Evolutionary conservation across 768 basidiomycete genomes (phyloP).

Genomic region (Pisolithus tinctorius): DNA sequence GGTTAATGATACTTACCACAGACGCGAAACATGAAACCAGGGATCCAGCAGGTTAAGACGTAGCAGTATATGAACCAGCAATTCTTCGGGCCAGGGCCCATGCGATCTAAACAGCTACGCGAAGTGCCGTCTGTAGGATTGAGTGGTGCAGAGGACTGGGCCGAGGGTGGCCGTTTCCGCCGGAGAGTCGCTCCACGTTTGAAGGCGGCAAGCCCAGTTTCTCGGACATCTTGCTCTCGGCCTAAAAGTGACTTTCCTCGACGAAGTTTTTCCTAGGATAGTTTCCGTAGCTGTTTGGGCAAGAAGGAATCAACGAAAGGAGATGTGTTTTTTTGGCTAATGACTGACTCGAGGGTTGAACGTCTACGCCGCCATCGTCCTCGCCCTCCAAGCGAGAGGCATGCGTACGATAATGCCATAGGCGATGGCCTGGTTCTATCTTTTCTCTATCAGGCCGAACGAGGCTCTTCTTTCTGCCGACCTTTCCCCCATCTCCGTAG

Average conservation of each 20-base stretch:
- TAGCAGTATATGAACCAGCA: constrained; percentile 95
- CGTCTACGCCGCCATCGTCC: constrained; percentile 54
- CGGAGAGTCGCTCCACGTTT: constrained; percentile 78
- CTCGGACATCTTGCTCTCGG: constrained; percentile 84
- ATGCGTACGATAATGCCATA: constrained; percentile 91
- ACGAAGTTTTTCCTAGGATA: constrained; percentile 57
- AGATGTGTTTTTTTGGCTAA: neutral
- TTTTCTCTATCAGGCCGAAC: constrained; percentile 92
- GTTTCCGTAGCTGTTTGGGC: constrained; percentile 64
- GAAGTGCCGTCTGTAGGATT: constrained; percentile 31
- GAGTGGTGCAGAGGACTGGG: constrained; percentile 33
- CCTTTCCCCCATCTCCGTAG: constrained; percentile 41
- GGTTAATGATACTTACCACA: constrained; percentile 55
- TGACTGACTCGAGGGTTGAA: constrained; percentile 76
- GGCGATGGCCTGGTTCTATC: constrained; percentile 89
- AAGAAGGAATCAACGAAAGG: constrained; percentile 3
- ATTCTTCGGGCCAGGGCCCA: constrained; percentile 83
- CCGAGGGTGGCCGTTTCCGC: constrained; percentile 50
- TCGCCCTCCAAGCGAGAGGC: constrained; percentile 73
- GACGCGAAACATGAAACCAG: constrained; percentile 62
- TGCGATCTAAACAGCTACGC: constrained; percentile 58
- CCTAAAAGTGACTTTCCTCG: constrained; percentile 87
- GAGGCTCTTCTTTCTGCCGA: constrained; percentile 84
- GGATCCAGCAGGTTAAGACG: constrained; percentile 78
- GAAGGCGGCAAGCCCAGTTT: constrained; percentile 90